Evolutionary conservation across 306 rosid species (phyloP), one percentile per base, ranked within the genome.

Genomic region (Lathyrus oleraceus): DNA sequence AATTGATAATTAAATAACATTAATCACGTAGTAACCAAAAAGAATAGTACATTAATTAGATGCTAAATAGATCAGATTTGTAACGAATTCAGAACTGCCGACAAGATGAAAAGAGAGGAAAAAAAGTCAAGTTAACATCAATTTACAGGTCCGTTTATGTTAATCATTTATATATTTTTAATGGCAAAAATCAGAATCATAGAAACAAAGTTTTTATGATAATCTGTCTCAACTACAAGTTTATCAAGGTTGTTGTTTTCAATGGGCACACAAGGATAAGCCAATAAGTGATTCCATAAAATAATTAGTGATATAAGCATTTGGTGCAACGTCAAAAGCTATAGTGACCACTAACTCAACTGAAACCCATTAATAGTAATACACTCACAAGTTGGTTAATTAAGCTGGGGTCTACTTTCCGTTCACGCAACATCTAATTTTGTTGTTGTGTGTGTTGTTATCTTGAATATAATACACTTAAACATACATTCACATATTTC

Each of bases 351-450:
- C 21, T 8, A 12, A 12, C 52, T 10, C 52, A 72, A 15, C 27
- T 21, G 49, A 61, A 10, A 8, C 17, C 35, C 60, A 47, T 0
- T 10, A 12, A 71, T 56, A 65, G 65, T 32, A 59, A 61, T 53
- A 76, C 10, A 59, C 43, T n/a, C 19, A 12, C 2, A 15, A 28
- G 1, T 60, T 35, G 20, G 11, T 25, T 61, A 13, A 17, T 2
- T 36, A 61, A 49, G 19, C 27, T 2, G 11, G 25, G 5, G 54
- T 58, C 47, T 53, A 2, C 74, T 21, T 73, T 61, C 28, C 67
- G 62, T 74, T 35, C 47, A 68, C 72, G 83, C 72, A 68, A 68
- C 63, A 11, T 38, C 6, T 47, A 0, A 35, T 48, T n/a, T 56
- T 30, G 16, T 42, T 1, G 51, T 53, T 28, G 4, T 38, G 12